Evolutionary conservation across 257 asterid genomes (phyloP), one percentile per base, ranked within the genome.

Genomic region (Lantana camara): DNA sequence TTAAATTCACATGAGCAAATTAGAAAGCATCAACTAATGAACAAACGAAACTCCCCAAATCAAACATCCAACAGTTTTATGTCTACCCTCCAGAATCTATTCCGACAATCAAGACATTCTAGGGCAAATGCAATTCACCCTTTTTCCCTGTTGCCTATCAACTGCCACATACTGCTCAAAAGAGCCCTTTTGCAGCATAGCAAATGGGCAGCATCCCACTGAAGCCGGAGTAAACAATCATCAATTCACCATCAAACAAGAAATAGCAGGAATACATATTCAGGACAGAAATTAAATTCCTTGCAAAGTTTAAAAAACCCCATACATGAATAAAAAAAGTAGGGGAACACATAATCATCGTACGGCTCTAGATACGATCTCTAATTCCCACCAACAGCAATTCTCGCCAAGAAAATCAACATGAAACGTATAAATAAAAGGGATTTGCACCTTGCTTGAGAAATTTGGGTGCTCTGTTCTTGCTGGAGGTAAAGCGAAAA

Each of bases 371-470:
- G 0, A 8, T 10, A 5, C 30, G 9, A 46, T 46, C 19, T 27
- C 32, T 5, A 27, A 5, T 27, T 27, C 5, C 32, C 32, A 5
- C 32, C 32, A 27, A 5, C 32, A 27, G 2, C 32, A 2, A 5
- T 27, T 27, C 32, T 2, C 40, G 9, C 40, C 40, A 4, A 35
- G 9, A 35, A 35, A 35, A 2, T 4, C 20, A n/a, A 0, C 2
- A 1, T 21, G 14, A 17, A 55, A 2, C 15, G n/a, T 12, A 45
- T 9, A 66, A 35, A 47, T 34, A 19, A 12, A 46, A 42, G 44
- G 11, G 22, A 32, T 34, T 49, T 22, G 32, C 40, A 68, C 73
- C 67, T 57, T 58, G 57, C 57, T 15, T 9, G 5, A 21, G 48
- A 47, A 37, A 10, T 20, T 17, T 22, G 53, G 42, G 12, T 4